Percentiles rank a stretch among this genome's conserved stretches.
Conservation (phyloP, 495 filamentous ascomycete species). For the Jackrogersella multiformis region DNA sequence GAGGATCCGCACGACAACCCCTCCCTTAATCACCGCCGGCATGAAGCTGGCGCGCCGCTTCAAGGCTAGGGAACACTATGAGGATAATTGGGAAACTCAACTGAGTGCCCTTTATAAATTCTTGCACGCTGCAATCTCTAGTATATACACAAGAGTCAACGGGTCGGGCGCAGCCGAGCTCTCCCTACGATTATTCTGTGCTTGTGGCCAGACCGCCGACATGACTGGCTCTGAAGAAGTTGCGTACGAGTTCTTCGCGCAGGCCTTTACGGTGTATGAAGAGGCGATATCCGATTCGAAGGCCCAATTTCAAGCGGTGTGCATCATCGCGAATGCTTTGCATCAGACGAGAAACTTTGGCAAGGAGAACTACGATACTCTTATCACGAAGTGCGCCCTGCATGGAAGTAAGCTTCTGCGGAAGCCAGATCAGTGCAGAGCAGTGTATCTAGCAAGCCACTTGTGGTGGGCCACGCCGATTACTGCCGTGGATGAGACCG, state of each 20-base stretch:
- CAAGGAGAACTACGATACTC: conserved; percentile 96
- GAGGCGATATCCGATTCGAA: conserved; percentile 94
- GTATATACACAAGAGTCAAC: conserved; percentile 88
- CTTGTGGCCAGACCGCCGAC: conserved; percentile 92
- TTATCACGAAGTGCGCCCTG: conserved; percentile 96
- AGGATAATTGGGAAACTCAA: conserved; percentile 93
- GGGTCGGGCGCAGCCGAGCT: conserved; percentile 81
- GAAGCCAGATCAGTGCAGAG: conserved; percentile 97
- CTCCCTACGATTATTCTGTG: conserved; percentile 84
- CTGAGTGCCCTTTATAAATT: conserved; percentile 93
- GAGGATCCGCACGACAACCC: conserved; percentile 92
- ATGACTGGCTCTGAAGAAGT: conserved; percentile 94
- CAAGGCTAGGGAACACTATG: conserved; percentile 92
- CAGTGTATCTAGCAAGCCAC: conserved; percentile 94
- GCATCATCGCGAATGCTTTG: conserved; percentile 88
- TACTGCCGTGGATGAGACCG: conserved; percentile 79
- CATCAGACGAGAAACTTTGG: conserved; percentile 87
- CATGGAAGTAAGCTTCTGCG: conserved; percentile 97
- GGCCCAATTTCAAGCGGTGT: conserved; percentile 97
- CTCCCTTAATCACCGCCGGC: conserved; percentile 88
- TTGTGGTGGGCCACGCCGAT: conserved; percentile 98
- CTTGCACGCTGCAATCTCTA: conserved; percentile 84
- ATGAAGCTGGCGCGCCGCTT: conserved; percentile 89
- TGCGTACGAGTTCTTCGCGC: conserved; percentile 97
- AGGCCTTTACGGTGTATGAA: conserved; percentile 98